phyloP scores from a whole-genome alignment of 805 yeast species.

The Candida pseudoglaebosa region DNA sequence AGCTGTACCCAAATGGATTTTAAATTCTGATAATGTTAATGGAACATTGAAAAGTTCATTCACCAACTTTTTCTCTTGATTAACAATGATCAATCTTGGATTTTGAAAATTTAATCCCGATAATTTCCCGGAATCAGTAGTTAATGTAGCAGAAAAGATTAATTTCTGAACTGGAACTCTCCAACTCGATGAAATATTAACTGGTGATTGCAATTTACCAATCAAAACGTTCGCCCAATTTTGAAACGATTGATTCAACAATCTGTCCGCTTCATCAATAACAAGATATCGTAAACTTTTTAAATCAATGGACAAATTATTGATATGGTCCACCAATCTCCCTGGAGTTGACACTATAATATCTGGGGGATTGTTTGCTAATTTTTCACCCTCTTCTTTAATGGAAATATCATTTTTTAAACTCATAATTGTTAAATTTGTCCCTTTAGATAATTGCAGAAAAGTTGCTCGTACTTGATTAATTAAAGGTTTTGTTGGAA shows the following conservation, averaged over 20 bases:
- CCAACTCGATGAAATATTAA: conserved; percentile 30
- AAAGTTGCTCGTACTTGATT: conserved; percentile 74
- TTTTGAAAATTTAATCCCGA: conserved; percentile 62
- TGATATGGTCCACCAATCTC: conserved; percentile 72
- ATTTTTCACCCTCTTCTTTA: conserved; percentile 59
- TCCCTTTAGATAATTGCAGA: conserved; percentile 57
- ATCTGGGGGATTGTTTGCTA: conserved; percentile 54
- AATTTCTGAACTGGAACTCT: conserved; percentile 50
- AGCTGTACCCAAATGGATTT: conserved; percentile 35
- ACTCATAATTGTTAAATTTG: conserved; percentile 59
- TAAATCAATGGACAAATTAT: conserved; percentile 40
- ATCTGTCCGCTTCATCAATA: conserved; percentile 78
- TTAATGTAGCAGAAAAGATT: conserved; percentile 88
- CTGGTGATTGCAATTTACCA: conserved; percentile 21
- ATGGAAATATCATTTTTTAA: conserved; percentile 50
- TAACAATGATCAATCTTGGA: conserved; percentile 76
- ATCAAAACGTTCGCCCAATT: conserved; percentile 76
- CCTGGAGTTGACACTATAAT: conserved; percentile 74
- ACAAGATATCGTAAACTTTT: conserved; percentile 57
- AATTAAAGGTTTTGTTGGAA: conserved; percentile 88
- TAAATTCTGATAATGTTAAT: conserved; percentile 42
- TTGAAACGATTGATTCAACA: conserved; percentile 85
- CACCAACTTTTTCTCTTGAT: conserved; percentile 45
- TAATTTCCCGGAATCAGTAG: conserved; percentile 87
- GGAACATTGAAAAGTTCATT: conserved; percentile 64